These are phyloP conservation scores for Pyrenophora teres DNA, from an alignment of 2,329 filamentous ascomycete genomes.

Conservation along the genomic window DNA sequence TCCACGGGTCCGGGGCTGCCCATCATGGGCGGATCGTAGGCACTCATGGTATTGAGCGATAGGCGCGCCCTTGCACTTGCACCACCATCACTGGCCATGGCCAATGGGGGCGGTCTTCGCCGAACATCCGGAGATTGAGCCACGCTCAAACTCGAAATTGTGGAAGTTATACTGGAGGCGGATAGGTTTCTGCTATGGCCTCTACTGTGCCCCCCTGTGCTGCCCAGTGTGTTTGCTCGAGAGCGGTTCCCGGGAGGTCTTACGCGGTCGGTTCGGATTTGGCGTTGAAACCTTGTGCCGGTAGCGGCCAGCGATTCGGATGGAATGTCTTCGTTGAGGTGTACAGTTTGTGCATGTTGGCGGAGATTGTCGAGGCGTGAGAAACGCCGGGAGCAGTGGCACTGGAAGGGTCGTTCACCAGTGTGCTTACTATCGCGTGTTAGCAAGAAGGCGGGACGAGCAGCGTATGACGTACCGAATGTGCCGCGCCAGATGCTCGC, in stretches of 20 bases:
- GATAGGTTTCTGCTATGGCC: slow-evolving; percentile 87
- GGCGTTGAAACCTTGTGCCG: slow-evolving; percentile 87
- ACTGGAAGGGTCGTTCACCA: slow-evolving; percentile 94
- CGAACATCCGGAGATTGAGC: slow-evolving; percentile 56
- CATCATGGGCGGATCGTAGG: slow-evolving; percentile 63
- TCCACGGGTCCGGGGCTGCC: slow-evolving; percentile 65
- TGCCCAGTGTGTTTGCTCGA: slow-evolving; percentile 77
- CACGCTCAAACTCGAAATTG: slow-evolving; percentile 68
- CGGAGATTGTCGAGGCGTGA: slow-evolving; percentile 92
- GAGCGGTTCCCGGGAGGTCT: slow-evolving; percentile 73
- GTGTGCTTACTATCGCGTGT: slow-evolving; percentile 79
- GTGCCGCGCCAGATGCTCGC: slow-evolving; percentile 91
- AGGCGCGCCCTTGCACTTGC: slow-evolving; percentile 64
- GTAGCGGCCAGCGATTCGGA: slow-evolving; percentile 90
- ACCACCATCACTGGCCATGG: slow-evolving; percentile 74
- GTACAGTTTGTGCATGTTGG: slow-evolving; percentile 96
- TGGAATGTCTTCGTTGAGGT: slow-evolving; percentile 96
- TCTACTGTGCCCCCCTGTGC: slow-evolving; percentile 69
- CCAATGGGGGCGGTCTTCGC: slow-evolving; percentile 76
- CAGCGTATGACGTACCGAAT: slow-evolving; percentile 69
- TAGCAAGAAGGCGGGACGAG: slow-evolving; percentile 23
- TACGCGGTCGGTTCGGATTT: slow-evolving; percentile 85
- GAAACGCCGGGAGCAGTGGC: slow-evolving; percentile 90
- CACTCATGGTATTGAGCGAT: slow-evolving; percentile 62
- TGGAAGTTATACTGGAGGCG: slow-evolving; percentile 82